phyloP scores from a whole-genome alignment of 352 stramenopile species.

The Pythium folliculosum region DNA sequence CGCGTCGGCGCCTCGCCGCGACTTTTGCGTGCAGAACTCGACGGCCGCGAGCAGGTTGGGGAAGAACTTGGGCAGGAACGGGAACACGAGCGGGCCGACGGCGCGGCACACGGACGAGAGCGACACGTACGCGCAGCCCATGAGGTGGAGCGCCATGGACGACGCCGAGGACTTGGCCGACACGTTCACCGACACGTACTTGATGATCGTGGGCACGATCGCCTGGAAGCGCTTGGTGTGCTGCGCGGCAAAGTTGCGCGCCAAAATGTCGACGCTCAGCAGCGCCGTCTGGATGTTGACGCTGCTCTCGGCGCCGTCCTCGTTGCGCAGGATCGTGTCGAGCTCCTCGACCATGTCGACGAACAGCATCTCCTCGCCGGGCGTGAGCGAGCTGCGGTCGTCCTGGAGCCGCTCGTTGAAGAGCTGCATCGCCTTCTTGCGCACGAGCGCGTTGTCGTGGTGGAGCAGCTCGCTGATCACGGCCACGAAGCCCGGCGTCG shows the following conservation, averaged over 20 bases:
- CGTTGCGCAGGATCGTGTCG: conserved; percentile 65
- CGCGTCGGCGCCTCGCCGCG: conserved; percentile 8
- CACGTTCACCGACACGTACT: conserved; percentile 64
- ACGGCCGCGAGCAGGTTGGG: conserved; percentile 70
- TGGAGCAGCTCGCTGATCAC: conserved; percentile 84
- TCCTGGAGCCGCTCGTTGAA: conserved; percentile 86
- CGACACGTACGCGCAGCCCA: conserved; percentile 81
- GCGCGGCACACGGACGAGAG: conserved; percentile 75
- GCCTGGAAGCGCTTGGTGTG: conserved; percentile 78
- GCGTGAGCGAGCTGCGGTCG: conserved; percentile 55
- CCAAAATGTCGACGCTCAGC: conserved; percentile 82
- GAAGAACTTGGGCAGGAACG: conserved; percentile 84
- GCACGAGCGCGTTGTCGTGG: conserved; percentile 85
- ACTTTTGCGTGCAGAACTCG: conserved; percentile 46
- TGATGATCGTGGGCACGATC: conserved; percentile 72
- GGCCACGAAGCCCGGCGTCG: conserved; percentile 82
- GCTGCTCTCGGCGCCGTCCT: conserved; percentile 58
- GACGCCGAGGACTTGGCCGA: conserved; percentile 30
- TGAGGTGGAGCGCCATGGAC: conserved; percentile 67
- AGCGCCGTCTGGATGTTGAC: conserved; percentile 84
- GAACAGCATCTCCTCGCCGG: conserved; percentile 78
- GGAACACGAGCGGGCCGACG: conserved; percentile 73
- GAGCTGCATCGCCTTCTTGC: conserved; percentile 88
- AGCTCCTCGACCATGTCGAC: conserved; percentile 89
- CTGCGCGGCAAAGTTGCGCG: conserved; percentile 70